Percentiles rank a stretch among this genome's conserved stretches.
These are phyloP conservation scores for Huntiella abstrusa DNA, from an alignment of 2,329 filamentous ascomycete species.

Conservation along the genomic window DNA sequence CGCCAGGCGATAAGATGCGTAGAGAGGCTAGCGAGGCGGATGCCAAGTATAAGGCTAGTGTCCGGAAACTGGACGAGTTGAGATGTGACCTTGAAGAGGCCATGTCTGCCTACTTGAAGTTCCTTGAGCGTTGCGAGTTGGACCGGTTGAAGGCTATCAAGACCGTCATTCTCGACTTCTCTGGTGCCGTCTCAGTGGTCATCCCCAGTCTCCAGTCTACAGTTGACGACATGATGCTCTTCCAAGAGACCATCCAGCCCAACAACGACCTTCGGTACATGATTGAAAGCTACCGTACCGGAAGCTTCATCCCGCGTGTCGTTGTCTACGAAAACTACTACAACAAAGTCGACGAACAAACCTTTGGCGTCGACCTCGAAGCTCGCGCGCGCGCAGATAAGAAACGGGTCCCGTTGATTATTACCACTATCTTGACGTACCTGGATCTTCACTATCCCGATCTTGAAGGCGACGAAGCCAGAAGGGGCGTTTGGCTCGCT, in stretches of 20 bases:
- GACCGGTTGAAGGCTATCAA: conserved; percentile 96
- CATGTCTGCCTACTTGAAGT: conserved; percentile 80
- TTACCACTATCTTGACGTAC: conserved; percentile 86
- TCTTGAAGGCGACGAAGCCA: conserved; percentile 84
- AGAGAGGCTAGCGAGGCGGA: conserved; percentile 81
- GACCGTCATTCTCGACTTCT: conserved; percentile 93
- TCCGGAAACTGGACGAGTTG: conserved; percentile 73
- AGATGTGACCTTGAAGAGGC: conserved; percentile 91
- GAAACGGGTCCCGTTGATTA: conserved; percentile 81
- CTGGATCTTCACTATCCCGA: conserved; percentile 95
- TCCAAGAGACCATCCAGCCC: conserved; percentile 97
- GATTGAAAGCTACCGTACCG: conserved; percentile 90
- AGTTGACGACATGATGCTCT: conserved; percentile 97
- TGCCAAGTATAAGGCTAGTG: conserved; percentile 75
- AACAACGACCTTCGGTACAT: conserved; percentile 77
- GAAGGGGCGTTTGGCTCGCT: conserved; percentile 81
- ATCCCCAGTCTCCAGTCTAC: conserved; percentile 91
- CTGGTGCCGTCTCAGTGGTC: conserved; percentile 90
- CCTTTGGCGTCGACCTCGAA: conserved; percentile 95
- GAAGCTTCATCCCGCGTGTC: conserved; percentile 76
- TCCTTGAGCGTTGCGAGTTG: conserved; percentile 91
- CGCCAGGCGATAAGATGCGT: conserved; percentile 65
- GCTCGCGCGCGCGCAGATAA: conserved; percentile 80
- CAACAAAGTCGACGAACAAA: conserved; percentile 93
- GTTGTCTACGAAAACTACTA: conserved; percentile 98